These are phyloP conservation scores for Cercophora samala DNA, from an alignment of 495 filamentous ascomycete genomes.

Conservation along the genomic window DNA sequence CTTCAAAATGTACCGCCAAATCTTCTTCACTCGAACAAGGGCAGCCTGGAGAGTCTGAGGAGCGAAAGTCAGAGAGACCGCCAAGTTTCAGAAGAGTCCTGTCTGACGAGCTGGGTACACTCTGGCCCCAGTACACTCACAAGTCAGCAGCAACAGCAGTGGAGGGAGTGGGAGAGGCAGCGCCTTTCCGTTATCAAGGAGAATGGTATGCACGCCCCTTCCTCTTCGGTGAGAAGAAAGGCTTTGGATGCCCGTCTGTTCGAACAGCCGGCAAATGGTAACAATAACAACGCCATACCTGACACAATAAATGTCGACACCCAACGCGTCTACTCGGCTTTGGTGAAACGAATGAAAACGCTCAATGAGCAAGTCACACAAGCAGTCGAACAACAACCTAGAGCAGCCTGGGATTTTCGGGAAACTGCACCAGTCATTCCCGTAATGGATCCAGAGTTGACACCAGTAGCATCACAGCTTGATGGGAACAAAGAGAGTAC, in stretches of 20 bases:
- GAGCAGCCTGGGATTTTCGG: not conserved
- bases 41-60: conserved; percentile 51
- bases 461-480: not conserved
- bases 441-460: not conserved
- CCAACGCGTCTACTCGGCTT: conserved; percentile 66
- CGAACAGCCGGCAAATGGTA: conserved; percentile 8
- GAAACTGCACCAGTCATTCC: not conserved
- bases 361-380: conserved; percentile 14
- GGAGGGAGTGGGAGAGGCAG: conserved; percentile 50
- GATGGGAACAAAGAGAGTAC: not conserved
- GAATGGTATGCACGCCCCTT: conserved; percentile 48
- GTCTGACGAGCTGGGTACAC: conserved; percentile 74
- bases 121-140: conserved; percentile 50
- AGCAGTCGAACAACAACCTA: not conserved
- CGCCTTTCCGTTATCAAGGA: conserved; percentile 67
- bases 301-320: conserved; percentile 49
- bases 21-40: conserved; percentile 43
- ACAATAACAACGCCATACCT: not conserved
- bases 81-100: conserved; percentile 52
- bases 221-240: conserved; percentile 37
- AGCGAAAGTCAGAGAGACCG: conserved; percentile 47
- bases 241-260: conserved; percentile 21
- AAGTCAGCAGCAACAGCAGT: conserved; percentile 36
- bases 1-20: conserved; percentile 39
- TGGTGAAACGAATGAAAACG: conserved; percentile 62